Percentiles rank a stretch among this genome's conserved stretches.
Conservation (phyloP, 768 basidiomycete genomes). For the Imleria badia region DNA sequence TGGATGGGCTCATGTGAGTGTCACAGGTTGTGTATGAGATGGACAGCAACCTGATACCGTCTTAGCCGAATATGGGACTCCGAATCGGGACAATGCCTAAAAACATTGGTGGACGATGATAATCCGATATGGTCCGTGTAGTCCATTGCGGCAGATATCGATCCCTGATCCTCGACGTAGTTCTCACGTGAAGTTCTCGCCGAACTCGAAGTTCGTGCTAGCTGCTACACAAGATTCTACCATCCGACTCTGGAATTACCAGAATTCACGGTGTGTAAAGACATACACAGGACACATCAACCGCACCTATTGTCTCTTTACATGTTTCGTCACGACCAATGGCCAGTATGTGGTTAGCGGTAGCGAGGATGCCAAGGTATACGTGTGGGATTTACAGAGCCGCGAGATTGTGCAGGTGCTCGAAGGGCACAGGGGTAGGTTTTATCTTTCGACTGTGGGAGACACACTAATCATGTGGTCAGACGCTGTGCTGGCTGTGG, state of each 20-base stretch:
- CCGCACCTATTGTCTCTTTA: constrained; percentile 76
- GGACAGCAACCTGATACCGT: constrained; percentile 1
- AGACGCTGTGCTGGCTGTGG: constrained; percentile 74
- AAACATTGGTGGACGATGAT: constrained; percentile 94
- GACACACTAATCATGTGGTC: neutral
- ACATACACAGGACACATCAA: constrained; percentile 88
- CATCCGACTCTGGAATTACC: constrained; percentile 92
- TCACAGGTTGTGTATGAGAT: neutral
- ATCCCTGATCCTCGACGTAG: constrained; percentile 37
- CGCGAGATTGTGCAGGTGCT: constrained; percentile 72
- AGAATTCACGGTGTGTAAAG: constrained; percentile 87
- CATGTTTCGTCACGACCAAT: constrained; percentile 58
- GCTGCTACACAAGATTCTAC: constrained; percentile 94
- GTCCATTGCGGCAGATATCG: neutral
- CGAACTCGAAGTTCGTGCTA: constrained; percentile 87
- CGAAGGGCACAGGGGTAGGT: constrained; percentile 71
- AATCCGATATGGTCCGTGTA: constrained; percentile 80
- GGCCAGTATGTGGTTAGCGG: constrained; percentile 81
- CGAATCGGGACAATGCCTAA: constrained; percentile 95
- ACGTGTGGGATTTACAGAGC: constrained; percentile 88
- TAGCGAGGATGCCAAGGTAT: constrained; percentile 85
- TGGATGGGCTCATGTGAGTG: constrained; percentile 94
- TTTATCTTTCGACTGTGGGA: neutral
- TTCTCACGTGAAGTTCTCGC: constrained; percentile 88
- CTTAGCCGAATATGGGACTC: constrained; percentile 95